These are phyloP conservation scores for Margaritispora aquatica DNA, from an alignment of 495 filamentous ascomycete species.

Conservation along the genomic window DNA sequence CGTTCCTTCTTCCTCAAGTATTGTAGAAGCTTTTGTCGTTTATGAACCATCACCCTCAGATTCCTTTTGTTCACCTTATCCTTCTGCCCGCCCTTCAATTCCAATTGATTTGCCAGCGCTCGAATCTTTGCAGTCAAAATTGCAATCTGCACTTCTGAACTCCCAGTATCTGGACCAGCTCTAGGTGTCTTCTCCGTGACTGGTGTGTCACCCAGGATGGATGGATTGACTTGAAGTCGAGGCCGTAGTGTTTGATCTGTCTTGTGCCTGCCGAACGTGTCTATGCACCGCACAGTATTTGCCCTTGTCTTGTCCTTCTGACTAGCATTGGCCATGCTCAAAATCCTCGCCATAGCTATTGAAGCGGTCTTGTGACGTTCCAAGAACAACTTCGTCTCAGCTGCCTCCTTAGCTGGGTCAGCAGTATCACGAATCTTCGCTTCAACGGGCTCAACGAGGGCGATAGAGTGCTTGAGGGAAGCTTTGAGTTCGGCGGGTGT, in stretches of 20 bases:
- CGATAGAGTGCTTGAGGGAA: slow-evolving; percentile 56
- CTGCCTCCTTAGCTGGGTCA: slow-evolving; percentile 41
- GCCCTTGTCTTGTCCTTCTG: slow-evolving; percentile 69
- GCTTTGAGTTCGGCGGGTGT: slow-evolving; percentile 53
- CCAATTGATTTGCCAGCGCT: slow-evolving; percentile 59
- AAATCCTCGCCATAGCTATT: slow-evolving; percentile 69
- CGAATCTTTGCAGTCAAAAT: slow-evolving; percentile 93
- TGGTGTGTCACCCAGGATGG: slow-evolving; percentile 21
- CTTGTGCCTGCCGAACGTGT: slow-evolving; percentile 82
- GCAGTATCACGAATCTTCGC: slow-evolving; percentile 27
- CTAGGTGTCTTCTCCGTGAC: slow-evolving; percentile 52
- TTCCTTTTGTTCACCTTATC: slow-evolving; percentile 96
- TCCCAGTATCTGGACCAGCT: slow-evolving; percentile 85
- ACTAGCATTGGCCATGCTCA: slow-evolving; percentile 64
- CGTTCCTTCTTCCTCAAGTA: slow-evolving; percentile 87
- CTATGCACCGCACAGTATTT: slow-evolving; percentile 77
- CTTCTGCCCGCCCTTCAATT: slow-evolving; percentile 44
- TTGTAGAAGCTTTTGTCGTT: slow-evolving; percentile 76
- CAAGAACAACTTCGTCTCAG: slow-evolving; percentile 30
- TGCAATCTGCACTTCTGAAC: slow-evolving; percentile 93
- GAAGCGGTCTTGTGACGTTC: slow-evolving; percentile 46
- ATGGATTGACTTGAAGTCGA: slow-evolving; percentile 29
- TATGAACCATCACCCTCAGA: slow-evolving; percentile 76
- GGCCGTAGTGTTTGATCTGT: slow-evolving; percentile 67
- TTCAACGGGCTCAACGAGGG: slow-evolving; percentile 51